Base-by-base conservation (phyloP, 2,329 filamentous ascomycete genomes). In the Podosphaera xanthii region DNA sequence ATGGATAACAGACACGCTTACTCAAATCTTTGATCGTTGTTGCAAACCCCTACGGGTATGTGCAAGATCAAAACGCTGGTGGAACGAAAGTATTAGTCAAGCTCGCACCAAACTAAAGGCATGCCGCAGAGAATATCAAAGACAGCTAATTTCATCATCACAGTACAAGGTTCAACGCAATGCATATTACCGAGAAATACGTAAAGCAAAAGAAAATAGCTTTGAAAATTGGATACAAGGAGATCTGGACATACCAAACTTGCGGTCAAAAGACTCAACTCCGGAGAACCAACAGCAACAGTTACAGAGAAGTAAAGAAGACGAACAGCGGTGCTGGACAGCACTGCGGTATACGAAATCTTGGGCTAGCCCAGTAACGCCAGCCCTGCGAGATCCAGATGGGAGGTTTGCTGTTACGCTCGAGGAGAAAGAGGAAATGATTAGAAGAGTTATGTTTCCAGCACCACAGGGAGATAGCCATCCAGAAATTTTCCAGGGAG, bases 371-470 rank as follows among this genome's bases (percentile, higher is more conserved):
- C n/a, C 54, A 12, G 8, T 34, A 6, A 57, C 40, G 5, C 40
- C 54, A 57, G 54, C 36, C 2, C 38, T 57, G 34, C 8, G 30
- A 10, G 54, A 14, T 34, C 34, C 22, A 42, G 54, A 42, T 30
- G 54, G n/a, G 6, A 3, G 4, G 30, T 42, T 57, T 40, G 35
- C 54, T 31, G 9, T 44, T 12, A 57, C 35, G 10, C 10, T 44
- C 22, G 54, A 57, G 14, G 54, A 57, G 44, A 57, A 57, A 36
- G 54, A 57, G 31, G 38, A 57, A 57, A 57, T 57, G 54, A 57
- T 57, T 36, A 14, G 54, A 36, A 22, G 30, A 30, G 38, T 34
- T 10, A 57, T 33, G 30, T 44, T 31, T 31, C 35, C 54, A 12
- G 22, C 22, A 22, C 22, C 22, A 22, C 22, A 22, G 22, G 22